Conservation (phyloP, 768 basidiomycete genomes). For the Mycena crocata region DNA sequence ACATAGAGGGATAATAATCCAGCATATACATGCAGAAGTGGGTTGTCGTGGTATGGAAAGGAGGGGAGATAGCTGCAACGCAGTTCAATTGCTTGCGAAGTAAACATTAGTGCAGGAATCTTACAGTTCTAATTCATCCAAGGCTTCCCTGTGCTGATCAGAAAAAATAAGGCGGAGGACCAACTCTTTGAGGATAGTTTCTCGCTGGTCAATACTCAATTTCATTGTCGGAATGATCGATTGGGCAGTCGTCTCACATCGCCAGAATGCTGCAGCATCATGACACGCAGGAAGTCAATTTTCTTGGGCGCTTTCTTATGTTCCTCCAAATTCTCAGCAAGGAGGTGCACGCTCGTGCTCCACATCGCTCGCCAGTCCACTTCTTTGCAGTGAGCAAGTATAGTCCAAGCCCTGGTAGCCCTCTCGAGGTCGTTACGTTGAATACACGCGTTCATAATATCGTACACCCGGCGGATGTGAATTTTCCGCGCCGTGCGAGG, state of each 20-base stretch:
- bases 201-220: slow-evolving; percentile 61
- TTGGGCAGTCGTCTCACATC: slow-evolving; percentile 59
- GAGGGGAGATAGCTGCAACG: slow-evolving; percentile 81
- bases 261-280: slow-evolving; percentile 78
- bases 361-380: slow-evolving; percentile 80
- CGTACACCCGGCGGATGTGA: slow-evolving; percentile 80
- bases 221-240: slow-evolving; percentile 9
- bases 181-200: slow-evolving; percentile 80
- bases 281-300: slow-evolving; percentile 71
- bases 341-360: slow-evolving; percentile 71
- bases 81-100: slow-evolving; percentile 1
- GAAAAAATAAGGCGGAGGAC: slow-evolving; percentile 72
- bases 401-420: slow-evolving; percentile 78
- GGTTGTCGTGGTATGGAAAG: slow-evolving; percentile 88
- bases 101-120: slow-evolving; percentile 36
- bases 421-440: slow-evolving; percentile 72
- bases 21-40: slow-evolving; percentile 84
- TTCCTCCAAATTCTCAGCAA: slow-evolving; percentile 50
- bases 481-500: slow-evolving; percentile 70
- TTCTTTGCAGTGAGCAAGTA: slow-evolving; percentile 83
- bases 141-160: slow-evolving; percentile 71
- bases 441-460: slow-evolving; percentile 77
- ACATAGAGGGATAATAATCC: slow-evolving; percentile 78
- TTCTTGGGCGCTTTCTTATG: slow-evolving; percentile 47
- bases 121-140: slow-evolving; percentile 90